Conservation (phyloP, 2,329 filamentous ascomycete genomes). For the Ceratocystis albifundus region DNA sequence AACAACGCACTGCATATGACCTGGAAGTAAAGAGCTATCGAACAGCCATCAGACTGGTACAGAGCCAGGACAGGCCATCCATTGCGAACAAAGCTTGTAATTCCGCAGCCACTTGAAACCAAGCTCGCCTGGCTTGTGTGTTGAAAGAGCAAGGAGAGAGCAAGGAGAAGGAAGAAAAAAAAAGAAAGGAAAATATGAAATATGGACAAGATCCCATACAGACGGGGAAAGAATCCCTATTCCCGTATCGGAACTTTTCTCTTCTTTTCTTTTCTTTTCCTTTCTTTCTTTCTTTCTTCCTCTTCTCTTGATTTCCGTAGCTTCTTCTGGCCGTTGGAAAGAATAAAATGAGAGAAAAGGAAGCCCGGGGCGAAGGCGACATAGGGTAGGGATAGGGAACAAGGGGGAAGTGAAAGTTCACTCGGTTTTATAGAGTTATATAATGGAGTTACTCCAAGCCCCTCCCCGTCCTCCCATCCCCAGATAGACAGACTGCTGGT, state of each 20-base stretch:
- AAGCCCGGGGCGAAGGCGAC: background rate
- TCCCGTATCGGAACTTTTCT: background rate
- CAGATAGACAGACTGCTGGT: background rate
- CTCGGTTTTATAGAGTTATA: background rate
- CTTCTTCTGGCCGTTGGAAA: background rate
- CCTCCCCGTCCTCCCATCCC: background rate
- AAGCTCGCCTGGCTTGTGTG: background rate
- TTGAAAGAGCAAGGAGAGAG: too few species aligned
- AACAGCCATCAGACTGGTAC: background rate
- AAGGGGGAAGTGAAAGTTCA: background rate
- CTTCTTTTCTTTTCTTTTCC: background rate
- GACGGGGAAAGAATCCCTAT: background rate
- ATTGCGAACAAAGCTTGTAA: background rate
- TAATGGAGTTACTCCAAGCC: background rate
- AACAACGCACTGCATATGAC: too few species aligned
- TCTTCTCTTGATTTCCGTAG: background rate
- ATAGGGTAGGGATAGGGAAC: background rate
- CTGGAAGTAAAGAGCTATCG: background rate
- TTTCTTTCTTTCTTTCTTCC: background rate
- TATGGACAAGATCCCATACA: background rate
- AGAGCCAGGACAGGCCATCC: background rate
- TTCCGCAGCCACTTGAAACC: background rate
- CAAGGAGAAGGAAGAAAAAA: too few species aligned
- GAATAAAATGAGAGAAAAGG: slow-evolving; percentile 9
- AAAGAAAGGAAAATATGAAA: background rate